Evolutionary conservation across 2,329 filamentous ascomycete genomes (phyloP).

Genomic region (Colletotrichum graminicola): DNA sequence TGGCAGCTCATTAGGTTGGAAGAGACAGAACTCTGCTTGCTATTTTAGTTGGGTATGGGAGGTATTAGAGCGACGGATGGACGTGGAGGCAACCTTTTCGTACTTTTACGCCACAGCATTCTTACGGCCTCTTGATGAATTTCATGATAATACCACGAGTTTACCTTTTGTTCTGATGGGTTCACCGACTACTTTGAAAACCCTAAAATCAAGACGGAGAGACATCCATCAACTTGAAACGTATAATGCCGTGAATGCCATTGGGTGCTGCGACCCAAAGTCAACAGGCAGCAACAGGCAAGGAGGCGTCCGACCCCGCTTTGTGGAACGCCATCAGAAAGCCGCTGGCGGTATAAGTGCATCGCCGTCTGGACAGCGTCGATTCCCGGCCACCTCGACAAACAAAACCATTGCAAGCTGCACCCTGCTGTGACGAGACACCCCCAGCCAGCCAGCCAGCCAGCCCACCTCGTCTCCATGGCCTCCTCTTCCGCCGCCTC

Average conservation of each 20-base stretch:
- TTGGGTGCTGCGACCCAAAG: not conserved
- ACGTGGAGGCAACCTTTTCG: not conserved
- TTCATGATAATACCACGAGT: conserved; percentile 14
- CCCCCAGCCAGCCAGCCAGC: not conserved
- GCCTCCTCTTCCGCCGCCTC: not conserved
- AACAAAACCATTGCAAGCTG: not conserved
- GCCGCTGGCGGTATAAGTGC: not conserved
- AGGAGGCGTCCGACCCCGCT: conserved; percentile 31
- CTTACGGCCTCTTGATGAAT: conserved; percentile 30
- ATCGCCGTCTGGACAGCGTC: not conserved
- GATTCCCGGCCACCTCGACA: not conserved
- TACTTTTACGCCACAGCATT: conserved; percentile 24
- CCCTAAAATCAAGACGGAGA: too few relatives aligned
- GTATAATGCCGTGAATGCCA: not conserved
- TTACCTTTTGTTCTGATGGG: not conserved
- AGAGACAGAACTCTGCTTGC: not conserved
- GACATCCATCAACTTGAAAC: not conserved
- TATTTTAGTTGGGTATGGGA: conserved; percentile 3
- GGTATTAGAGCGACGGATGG: not conserved
- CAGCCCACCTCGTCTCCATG: not conserved
- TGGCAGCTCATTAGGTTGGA: conserved; percentile 5
- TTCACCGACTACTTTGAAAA: not conserved
- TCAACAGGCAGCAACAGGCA: conserved; percentile 20
- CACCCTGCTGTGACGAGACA: not conserved
- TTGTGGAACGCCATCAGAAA: not conserved